These are phyloP conservation scores for Jatropha curcas DNA, from an alignment of 345 rosid genomes.

Conservation along the genomic window DNA sequence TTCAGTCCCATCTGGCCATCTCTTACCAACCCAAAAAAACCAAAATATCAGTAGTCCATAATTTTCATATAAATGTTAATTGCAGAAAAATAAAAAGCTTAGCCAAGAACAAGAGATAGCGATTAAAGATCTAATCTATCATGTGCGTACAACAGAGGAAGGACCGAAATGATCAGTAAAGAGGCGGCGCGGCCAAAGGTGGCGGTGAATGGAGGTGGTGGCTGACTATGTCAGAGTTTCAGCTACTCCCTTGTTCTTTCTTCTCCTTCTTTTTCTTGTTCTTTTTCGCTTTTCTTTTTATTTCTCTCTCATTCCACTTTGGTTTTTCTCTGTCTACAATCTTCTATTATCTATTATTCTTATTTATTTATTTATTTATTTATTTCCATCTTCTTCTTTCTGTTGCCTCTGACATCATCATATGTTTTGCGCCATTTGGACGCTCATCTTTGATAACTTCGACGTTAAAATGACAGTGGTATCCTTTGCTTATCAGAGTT, in stretches of 20 bases:
- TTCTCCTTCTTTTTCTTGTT: conserved; percentile 1
- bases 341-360: conserved; percentile 8
- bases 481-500: not conserved
- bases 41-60: too few species aligned
- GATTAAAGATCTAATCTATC: too few species aligned
- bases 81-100: not conserved
- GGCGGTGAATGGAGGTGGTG: conserved; percentile 15
- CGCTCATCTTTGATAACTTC: not conserved
- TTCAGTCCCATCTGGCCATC: conserved; percentile 10
- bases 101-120: not conserved
- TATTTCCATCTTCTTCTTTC: not conserved
- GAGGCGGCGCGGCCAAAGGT: conserved; percentile 24
- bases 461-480: not conserved
- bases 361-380: not conserved
- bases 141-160: too few species aligned
- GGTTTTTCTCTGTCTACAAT: not conserved
- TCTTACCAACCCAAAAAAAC: not conserved
- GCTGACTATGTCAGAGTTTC: conserved; percentile 12
- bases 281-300: not conserved
- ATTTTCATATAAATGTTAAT: not conserved
- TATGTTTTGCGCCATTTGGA: not conserved
- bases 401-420: conserved; percentile 5
- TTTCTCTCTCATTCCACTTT: conserved; percentile 23
- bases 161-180: not conserved
- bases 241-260: not conserved